Conservation (phyloP, 768 basidiomycete genomes). For the Boletus insuetus region DNA sequence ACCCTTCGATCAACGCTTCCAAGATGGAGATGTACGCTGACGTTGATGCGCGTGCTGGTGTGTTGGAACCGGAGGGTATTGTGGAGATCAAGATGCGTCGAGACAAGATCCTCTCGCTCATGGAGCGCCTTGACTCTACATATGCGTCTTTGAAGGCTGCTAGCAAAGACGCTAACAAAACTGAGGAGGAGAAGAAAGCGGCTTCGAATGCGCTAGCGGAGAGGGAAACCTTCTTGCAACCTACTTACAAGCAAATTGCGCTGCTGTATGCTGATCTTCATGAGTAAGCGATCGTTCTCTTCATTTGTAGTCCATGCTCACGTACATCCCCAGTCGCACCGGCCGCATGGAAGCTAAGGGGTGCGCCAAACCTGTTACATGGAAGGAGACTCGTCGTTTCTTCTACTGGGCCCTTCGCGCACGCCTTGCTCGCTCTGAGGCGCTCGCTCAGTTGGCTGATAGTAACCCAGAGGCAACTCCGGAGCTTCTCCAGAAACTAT, state of each 20-base stretch:
- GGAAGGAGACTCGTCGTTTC: conserved; percentile 85
- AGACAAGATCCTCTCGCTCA: conserved; percentile 84
- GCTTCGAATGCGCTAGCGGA: conserved; percentile 67
- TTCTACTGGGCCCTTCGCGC: conserved; percentile 95
- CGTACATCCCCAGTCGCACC: conserved; percentile 58
- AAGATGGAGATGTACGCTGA: conserved; percentile 99
- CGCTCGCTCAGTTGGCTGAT: conserved; percentile 59
- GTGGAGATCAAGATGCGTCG: conserved; percentile 98
- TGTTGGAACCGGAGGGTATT: conserved; percentile 95
- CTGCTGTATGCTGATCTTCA: conserved; percentile 95
- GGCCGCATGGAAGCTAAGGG: conserved; percentile 99
- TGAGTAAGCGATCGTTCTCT: conserved; percentile 58
- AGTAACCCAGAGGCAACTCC: conserved; percentile 69
- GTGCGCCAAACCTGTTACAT: conserved; percentile 80
- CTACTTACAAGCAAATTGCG: conserved; percentile 92
- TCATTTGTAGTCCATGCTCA: conserved; percentile 1
- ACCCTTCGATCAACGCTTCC: conserved; percentile 93
- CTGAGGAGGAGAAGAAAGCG: conserved; percentile 68
- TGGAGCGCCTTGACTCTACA: conserved; percentile 88
- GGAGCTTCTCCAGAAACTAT: conserved; percentile 62
- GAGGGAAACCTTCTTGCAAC: conserved; percentile 78
- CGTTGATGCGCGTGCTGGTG: conserved; percentile 92
- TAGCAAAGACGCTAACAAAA: conserved; percentile 71
- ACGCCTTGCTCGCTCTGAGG: conserved; percentile 67
- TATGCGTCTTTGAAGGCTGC: conserved; percentile 81